Evolutionary conservation across 345 rosid species (phyloP).

Genomic region (Eucalyptus viminalis): DNA sequence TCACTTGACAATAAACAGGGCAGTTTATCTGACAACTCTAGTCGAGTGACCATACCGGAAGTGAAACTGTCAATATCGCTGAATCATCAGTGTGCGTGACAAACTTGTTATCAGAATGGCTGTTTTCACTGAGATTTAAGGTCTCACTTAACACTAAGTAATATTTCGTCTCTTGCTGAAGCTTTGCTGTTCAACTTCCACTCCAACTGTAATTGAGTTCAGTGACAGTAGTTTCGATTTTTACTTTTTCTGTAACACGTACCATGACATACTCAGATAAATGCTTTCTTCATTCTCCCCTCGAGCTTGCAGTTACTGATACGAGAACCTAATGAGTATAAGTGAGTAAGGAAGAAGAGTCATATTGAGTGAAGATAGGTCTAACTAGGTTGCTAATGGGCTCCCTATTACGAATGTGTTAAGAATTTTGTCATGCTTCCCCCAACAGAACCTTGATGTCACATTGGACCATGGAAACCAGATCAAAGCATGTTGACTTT

Average conservation of each 20-base stretch:
- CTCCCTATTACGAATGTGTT: background rate
- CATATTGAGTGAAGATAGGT: background rate
- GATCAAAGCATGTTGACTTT: background rate
- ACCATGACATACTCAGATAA: background rate
- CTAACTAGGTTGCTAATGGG: background rate
- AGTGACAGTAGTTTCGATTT: background rate
- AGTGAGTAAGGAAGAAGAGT: background rate
- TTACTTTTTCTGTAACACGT: background rate
- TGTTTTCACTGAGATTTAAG: background rate
- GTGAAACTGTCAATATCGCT: background rate
- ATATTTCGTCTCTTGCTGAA: background rate
- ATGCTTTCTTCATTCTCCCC: background rate
- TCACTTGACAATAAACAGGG: background rate
- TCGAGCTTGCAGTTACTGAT: background rate
- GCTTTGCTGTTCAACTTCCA: background rate
- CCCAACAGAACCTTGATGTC: background rate
- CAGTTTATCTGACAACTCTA: background rate
- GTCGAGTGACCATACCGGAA: background rate
- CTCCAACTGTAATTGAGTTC: background rate
- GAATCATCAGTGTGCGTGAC: background rate
- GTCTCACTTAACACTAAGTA: background rate
- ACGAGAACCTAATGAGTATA: background rate
- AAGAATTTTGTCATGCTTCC: background rate
- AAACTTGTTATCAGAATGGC: background rate
- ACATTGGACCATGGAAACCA: background rate